These are phyloP conservation scores for Anisodus acutangulus DNA, from an alignment of 257 asterid genomes.

Conservation along the genomic window DNA sequence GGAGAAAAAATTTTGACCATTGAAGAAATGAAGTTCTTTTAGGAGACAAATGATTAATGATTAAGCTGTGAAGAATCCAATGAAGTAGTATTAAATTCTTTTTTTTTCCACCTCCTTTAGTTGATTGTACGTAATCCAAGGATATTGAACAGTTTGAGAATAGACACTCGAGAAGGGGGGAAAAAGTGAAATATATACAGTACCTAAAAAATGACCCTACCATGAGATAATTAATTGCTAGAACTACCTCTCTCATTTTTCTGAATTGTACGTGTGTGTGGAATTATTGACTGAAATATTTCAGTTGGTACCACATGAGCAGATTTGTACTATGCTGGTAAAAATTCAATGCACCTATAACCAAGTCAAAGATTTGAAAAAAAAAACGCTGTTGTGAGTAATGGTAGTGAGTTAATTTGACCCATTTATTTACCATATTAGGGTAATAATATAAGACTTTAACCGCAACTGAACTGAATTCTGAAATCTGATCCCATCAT, in stretches of 20 bases:
- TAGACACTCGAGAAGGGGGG: background rate
- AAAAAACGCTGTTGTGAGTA: background rate
- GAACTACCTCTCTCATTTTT: conserved; percentile 5
- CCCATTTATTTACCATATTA: background rate
- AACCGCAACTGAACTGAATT: background rate
- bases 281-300: conserved; percentile 29
- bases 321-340: conserved; percentile 7
- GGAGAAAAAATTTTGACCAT: background rate
- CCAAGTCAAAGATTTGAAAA: background rate
- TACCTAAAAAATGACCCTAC: conserved; percentile 10
- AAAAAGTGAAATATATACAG: background rate
- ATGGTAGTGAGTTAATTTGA: background rate
- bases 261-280: conserved; percentile 13
- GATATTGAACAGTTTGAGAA: background rate
- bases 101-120: background rate
- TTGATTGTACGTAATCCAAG: too few species aligned
- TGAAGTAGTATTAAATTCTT: background rate
- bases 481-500: background rate
- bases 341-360: conserved; percentile 16
- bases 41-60: background rate
- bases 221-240: conserved; percentile 1
- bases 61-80: background rate
- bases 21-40: background rate
- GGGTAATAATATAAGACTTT: background rate
- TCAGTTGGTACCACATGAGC: conserved; percentile 26